These are phyloP conservation scores for Vaccinium vitisidaea DNA, from an alignment of 148 eudicot species.

Conservation along the genomic window DNA sequence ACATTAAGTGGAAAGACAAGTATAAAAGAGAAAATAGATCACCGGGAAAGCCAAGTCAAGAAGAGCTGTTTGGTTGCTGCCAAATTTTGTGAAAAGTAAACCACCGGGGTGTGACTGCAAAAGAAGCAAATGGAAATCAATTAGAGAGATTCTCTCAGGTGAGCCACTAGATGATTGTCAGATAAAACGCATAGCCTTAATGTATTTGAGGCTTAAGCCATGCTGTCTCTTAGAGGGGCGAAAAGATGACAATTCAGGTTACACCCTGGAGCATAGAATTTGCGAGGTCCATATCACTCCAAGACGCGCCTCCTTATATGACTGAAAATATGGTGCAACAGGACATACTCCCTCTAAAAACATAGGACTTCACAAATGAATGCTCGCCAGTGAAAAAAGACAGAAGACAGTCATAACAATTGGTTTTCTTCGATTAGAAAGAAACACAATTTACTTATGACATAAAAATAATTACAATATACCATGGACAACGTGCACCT, in stretches of 20 bases:
- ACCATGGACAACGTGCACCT: not conserved
- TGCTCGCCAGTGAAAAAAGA: not conserved
- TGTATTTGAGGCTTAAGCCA: not conserved
- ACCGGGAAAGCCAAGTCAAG: conserved; percentile 90
- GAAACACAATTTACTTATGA: not conserved
- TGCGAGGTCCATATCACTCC: not conserved
- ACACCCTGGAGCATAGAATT: not conserved
- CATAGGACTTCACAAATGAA: not conserved
- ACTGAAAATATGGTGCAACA: not conserved
- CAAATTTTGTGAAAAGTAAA: conserved; percentile 84
- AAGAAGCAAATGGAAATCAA: conserved; percentile 16
- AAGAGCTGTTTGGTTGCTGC: conserved; percentile 89
- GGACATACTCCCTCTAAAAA: not conserved
- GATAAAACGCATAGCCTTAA: not conserved
- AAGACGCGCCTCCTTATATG: not conserved
- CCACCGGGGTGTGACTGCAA: conserved; percentile 91
- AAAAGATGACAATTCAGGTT: not conserved
- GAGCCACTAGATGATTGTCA: not conserved
- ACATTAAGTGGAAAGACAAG: conserved; percentile 10
- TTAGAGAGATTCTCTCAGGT: conserved; percentile 5
- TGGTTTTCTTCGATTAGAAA: not conserved
- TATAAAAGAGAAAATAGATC: conserved; percentile 23
- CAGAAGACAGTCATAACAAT: not conserved
- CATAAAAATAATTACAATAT: not conserved
- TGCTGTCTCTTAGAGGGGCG: not conserved